These are phyloP conservation scores for Candida incommunis DNA, from an alignment of 805 yeast genomes.

Conservation along the genomic window DNA sequence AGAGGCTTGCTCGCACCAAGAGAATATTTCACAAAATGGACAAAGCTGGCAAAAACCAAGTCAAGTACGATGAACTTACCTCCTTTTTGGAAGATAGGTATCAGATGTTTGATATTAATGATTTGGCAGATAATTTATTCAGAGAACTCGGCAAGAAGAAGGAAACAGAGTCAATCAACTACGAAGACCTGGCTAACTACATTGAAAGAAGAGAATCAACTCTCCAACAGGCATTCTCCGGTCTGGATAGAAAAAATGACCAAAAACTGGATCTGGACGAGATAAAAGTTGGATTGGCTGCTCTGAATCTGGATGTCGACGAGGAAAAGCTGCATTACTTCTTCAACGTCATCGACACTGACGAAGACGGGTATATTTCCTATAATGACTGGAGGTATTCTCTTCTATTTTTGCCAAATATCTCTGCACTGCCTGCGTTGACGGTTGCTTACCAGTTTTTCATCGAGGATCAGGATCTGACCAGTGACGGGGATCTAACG, in stretches of 20 bases:
- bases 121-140: conserved; percentile 2
- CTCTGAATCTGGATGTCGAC: conserved; percentile 39
- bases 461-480: conserved; percentile 65
- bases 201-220: conserved; percentile 55
- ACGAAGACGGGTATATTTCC: conserved; percentile 53
- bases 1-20: not conserved
- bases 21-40: not conserved
- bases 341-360: conserved; percentile 39
- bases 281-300: conserved; percentile 47
- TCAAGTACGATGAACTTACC: not conserved
- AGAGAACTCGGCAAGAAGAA: not conserved
- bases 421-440: conserved; percentile 33
- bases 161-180: conserved; percentile 23
- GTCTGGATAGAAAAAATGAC: conserved; percentile 57
- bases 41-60: not conserved
- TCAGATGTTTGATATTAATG: conserved; percentile 8
- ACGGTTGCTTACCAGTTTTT: conserved; percentile 70
- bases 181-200: conserved; percentile 52
- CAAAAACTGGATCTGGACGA: conserved; percentile 57
- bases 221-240: conserved; percentile 51
- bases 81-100: conserved; percentile 7
- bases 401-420: conserved; percentile 67
- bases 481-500: conserved; percentile 88
- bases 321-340: conserved; percentile 38
- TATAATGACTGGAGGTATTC: conserved; percentile 81